phyloP scores from a whole-genome alignment of 2,329 filamentous ascomycete genomes.

The Colletotrichum eremochloae region DNA sequence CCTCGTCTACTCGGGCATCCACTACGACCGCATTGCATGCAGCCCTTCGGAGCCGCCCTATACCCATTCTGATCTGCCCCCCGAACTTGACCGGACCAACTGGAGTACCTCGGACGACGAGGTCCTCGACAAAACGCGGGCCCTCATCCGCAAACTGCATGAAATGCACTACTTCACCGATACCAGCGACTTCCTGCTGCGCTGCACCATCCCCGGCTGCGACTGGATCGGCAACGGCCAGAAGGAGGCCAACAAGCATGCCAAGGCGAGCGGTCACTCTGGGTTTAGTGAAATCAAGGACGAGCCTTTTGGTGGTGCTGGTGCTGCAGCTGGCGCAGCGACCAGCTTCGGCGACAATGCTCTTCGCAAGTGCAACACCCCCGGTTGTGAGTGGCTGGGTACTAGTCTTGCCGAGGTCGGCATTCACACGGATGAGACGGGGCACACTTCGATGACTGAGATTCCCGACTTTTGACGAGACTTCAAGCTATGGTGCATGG shows the following conservation, averaged over 20 bases:
- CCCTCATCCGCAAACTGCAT: slow-evolving; percentile 74
- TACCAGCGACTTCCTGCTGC: slow-evolving; percentile 82
- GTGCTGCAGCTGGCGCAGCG: not conserved
- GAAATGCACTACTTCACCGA: slow-evolving; percentile 89
- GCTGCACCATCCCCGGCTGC: slow-evolving; percentile 77
- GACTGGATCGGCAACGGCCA: slow-evolving; percentile 77
- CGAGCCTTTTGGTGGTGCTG: slow-evolving; percentile 55
- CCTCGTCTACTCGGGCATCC: slow-evolving; percentile 90
- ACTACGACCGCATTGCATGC: slow-evolving; percentile 91
- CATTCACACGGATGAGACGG: slow-evolving; percentile 71
- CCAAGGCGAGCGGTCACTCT: slow-evolving; percentile 69
- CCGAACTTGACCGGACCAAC: slow-evolving; percentile 79
- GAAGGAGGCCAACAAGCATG: slow-evolving; percentile 72
- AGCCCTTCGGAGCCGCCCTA: slow-evolving; percentile 71
- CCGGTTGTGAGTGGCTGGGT: slow-evolving; percentile 73
- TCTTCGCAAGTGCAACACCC: slow-evolving; percentile 78
- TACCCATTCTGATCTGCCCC: slow-evolving; percentile 68
- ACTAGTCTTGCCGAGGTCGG: slow-evolving; percentile 72
- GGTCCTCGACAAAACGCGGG: slow-evolving; percentile 76
- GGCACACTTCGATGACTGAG: slow-evolving; percentile 63
- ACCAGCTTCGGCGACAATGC: slow-evolving; percentile 63
- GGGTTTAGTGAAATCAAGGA: slow-evolving; percentile 78
- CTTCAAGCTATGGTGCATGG: not conserved
- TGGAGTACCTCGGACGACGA: slow-evolving; percentile 71
- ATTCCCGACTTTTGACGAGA: slow-evolving; percentile 52